Evolutionary conservation across 2,329 filamentous ascomycete species (phyloP).

Genomic region (Ascochyta koolunga): DNA sequence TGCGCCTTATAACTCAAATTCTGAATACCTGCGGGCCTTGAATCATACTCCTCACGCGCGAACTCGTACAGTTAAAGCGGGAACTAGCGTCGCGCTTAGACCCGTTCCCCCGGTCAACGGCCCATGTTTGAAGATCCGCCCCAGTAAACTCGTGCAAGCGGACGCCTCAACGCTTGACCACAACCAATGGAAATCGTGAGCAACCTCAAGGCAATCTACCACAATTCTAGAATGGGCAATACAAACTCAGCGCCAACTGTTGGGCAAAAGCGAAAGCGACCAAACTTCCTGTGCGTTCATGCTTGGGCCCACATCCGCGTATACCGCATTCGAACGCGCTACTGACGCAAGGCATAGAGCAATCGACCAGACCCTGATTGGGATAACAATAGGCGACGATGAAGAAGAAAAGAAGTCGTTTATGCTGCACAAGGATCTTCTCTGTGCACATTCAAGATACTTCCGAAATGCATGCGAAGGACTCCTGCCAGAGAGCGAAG

Average conservation of each 20-base stretch:
- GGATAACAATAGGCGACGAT: constrained; percentile 17
- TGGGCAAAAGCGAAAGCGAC: constrained; percentile 19
- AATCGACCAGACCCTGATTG: constrained; percentile 18
- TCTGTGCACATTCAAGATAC: constrained; percentile 22
- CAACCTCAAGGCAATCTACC: constrained; percentile 13
- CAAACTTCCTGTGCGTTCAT: constrained; percentile 13
- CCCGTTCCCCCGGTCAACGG: constrained; percentile 4
- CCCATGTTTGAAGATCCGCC: constrained; percentile 8
- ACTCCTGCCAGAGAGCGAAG: constrained; percentile 16
- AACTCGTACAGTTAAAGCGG: background rate
- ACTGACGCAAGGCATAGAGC: constrained; percentile 18
- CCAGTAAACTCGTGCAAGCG: constrained; percentile 11
- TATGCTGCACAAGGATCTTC: constrained; percentile 21
- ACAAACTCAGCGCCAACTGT: constrained; percentile 7
- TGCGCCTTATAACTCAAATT: too few relatives aligned
- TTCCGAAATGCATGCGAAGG: constrained; percentile 23
- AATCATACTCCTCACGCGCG: background rate
- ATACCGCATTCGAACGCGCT: constrained; percentile 1
- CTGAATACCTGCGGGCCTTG: too few relatives aligned
- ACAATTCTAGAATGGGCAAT: constrained; percentile 15
- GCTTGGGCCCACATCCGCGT: background rate
- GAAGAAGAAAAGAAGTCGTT: constrained; percentile 16
- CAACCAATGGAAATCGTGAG: constrained; percentile 19
- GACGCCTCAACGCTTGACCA: constrained; percentile 6
- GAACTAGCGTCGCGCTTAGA: constrained; percentile 3